These are phyloP conservation scores for Pythium rishiriense DNA, from an alignment of 352 stramenopile species.

Conservation along the genomic window DNA sequence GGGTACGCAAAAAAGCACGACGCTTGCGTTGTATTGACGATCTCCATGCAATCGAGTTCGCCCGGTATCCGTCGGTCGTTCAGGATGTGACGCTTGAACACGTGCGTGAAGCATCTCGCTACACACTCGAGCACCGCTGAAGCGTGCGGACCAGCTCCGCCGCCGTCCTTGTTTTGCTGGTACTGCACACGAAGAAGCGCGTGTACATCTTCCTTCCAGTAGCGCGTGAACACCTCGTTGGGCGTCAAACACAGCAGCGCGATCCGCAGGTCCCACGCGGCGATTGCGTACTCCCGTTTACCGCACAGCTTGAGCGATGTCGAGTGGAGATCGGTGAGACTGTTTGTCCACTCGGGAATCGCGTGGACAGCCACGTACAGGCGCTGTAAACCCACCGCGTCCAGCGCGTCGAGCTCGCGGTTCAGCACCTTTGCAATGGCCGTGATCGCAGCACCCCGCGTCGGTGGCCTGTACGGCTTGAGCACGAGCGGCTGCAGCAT, in stretches of 20 bases:
- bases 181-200: slow-evolving; percentile 58
- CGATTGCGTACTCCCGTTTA: slow-evolving; percentile 45
- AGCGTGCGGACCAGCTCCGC: slow-evolving; percentile 17
- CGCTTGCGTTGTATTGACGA: slow-evolving; percentile 79
- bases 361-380: slow-evolving; percentile 31
- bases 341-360: slow-evolving; percentile 59
- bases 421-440: slow-evolving; percentile 44
- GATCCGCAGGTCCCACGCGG: slow-evolving; percentile 52
- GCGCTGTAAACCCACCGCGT: slow-evolving; percentile 16
- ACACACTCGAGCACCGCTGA: slow-evolving; percentile 32
- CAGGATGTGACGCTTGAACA: slow-evolving; percentile 53
- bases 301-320: slow-evolving; percentile 44
- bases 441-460: slow-evolving; percentile 42
- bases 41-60: slow-evolving; percentile 72
- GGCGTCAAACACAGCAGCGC: slow-evolving; percentile 49
- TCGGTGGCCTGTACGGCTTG: slow-evolving; percentile 52
- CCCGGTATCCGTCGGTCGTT: slow-evolving; percentile 38
- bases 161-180: slow-evolving; percentile 65
- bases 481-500: slow-evolving; percentile 44
- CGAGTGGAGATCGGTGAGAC: slow-evolving; percentile 60
- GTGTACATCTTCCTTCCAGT: slow-evolving; percentile 71
- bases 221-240: slow-evolving; percentile 64
- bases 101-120: slow-evolving; percentile 32
- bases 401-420: slow-evolving; percentile 39
- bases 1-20: slow-evolving; percentile 74